phyloP scores from a whole-genome alignment of 495 filamentous ascomycete genomes.

The Talaromyces thailandensis region DNA sequence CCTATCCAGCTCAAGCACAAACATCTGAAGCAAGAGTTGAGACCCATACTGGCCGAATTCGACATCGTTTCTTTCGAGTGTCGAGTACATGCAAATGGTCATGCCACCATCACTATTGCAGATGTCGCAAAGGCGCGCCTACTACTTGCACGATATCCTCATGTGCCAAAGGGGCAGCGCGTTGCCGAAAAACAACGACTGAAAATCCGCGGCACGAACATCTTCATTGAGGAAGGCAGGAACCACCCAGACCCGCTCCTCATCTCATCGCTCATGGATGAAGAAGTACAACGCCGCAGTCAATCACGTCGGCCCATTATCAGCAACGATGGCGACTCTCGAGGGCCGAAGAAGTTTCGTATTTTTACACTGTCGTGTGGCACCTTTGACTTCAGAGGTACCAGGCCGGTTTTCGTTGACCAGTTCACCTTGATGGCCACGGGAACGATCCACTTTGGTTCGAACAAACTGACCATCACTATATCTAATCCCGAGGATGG shows the following conservation, averaged over 20 bases:
- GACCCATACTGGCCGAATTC: slow-evolving; percentile 15
- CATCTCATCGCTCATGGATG: neutral
- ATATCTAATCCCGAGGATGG: neutral
- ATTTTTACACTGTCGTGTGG: slow-evolving; percentile 5
- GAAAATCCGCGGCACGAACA: neutral
- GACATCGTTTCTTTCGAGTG: slow-evolving; percentile 20
- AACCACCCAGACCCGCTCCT: slow-evolving; percentile 4
- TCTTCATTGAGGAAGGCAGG: slow-evolving; percentile 7
- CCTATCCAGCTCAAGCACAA: slow-evolving; percentile 20
- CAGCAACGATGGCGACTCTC: neutral
- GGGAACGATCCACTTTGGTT: slow-evolving; percentile 5
- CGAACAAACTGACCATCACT: slow-evolving; percentile 2
- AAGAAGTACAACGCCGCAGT: slow-evolving; percentile 5
- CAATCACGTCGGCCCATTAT: neutral
- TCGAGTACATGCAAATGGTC: slow-evolving; percentile 16
- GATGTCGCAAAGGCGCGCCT: slow-evolving; percentile 13
- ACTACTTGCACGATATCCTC: slow-evolving; percentile 22
- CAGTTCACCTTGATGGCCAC: neutral
- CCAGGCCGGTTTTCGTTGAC: slow-evolving; percentile 3
- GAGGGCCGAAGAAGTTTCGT: neutral
- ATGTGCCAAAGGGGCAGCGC: neutral
- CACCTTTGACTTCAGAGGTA: slow-evolving; percentile 1
- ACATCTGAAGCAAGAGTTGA: slow-evolving; percentile 21
- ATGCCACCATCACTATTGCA: slow-evolving; percentile 24
- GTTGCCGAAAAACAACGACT: neutral